Evolutionary conservation across 2,329 filamentous ascomycete genomes (phyloP).

Genomic region (Didymella keratinophila): DNA sequence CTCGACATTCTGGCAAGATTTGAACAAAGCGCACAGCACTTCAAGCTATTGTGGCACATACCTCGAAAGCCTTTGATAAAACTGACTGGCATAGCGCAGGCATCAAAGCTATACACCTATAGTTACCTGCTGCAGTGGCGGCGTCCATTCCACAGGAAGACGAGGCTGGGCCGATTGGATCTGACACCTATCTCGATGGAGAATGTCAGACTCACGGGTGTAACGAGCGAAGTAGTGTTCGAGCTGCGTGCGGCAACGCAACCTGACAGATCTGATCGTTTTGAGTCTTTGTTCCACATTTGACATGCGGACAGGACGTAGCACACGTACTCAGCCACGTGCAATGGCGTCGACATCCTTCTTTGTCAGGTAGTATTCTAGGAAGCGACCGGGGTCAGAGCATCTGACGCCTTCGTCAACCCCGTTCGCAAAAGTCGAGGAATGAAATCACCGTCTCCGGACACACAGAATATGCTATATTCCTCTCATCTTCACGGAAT

Average conservation of each 20-base stretch:
- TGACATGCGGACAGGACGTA: conserved; percentile 20
- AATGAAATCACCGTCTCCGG: conserved; percentile 39
- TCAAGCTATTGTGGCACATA: not conserved
- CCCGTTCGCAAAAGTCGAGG: conserved; percentile 33
- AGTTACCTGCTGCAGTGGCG: not conserved
- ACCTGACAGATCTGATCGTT: conserved; percentile 9
- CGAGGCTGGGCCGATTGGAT: not conserved
- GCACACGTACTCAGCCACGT: conserved; percentile 33
- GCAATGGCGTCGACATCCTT: conserved; percentile 18
- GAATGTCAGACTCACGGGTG: not conserved
- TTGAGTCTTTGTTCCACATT: conserved; percentile 37
- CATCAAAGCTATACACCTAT: not conserved
- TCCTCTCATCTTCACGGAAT: conserved; percentile 43
- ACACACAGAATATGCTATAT: conserved; percentile 33
- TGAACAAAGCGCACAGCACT: not conserved
- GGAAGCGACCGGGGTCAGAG: conserved; percentile 27
- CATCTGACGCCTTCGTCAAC: conserved; percentile 13
- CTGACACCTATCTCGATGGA: conserved; percentile 8
- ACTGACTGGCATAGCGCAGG: not conserved
- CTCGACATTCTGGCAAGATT: not conserved
- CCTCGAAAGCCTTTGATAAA: not conserved
- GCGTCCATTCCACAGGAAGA: conserved; percentile 5
- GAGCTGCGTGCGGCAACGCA: conserved; percentile 13
- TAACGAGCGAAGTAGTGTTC: conserved; percentile 7
- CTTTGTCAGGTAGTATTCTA: conserved; percentile 46